Base-by-base conservation (phyloP, 495 filamentous ascomycete genomes). In the Ascobolus immersus region DNA sequence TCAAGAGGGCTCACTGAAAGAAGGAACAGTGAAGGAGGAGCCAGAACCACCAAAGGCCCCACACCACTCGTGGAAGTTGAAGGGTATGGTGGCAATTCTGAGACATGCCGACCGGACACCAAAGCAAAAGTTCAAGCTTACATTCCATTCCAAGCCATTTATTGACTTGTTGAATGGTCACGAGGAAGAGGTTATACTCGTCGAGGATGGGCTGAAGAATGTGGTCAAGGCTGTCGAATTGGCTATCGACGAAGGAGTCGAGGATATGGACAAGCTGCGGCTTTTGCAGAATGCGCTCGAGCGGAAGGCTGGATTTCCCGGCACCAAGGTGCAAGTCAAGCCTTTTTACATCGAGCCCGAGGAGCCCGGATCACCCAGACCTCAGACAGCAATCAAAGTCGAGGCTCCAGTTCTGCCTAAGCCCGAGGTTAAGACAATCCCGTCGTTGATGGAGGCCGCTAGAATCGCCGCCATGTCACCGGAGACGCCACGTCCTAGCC, bases 51-150 rank as follows among this genome's bases (percentile, higher is more conserved):
- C 78, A 3, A 81, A 82, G 9, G 80, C 80, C 5, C 79, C 79
- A 0, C 92, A 93, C 45, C 81, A 91, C 42, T 73, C 81, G 19
- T 96, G 86, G 86, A 91, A 90, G 50, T 55, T 96, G 39, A 96
- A 94, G 51, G 86, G 86, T n/a, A 80, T 94, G 61, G 86, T 96
- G 5, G 79, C 84, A 12, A 86, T 94, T 7, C 73, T 96, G 32
- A 66, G 86, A 17, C 86, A 96, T 50, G 86, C 89, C 2, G 86
- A 96, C 54, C 73, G 86, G 25, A 96, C 86, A 8, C 86, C 86
- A 4, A 96, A 96, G 52, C 86, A 96, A 44, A 96, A 96, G 47
- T 91, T 90, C 58, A 96, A 96, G 47, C 94, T 93, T 49, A 96
- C 86, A 0, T 96, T 96, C 45, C 89, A 94, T 52, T 89, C 76